A percentile compares a stretch with the other conserved stretches of the same genome.
These are phyloP conservation scores for Chytriomyces sp. DNA, from an alignment of 192 early-diverging fungal species.

Conservation along the genomic window DNA sequence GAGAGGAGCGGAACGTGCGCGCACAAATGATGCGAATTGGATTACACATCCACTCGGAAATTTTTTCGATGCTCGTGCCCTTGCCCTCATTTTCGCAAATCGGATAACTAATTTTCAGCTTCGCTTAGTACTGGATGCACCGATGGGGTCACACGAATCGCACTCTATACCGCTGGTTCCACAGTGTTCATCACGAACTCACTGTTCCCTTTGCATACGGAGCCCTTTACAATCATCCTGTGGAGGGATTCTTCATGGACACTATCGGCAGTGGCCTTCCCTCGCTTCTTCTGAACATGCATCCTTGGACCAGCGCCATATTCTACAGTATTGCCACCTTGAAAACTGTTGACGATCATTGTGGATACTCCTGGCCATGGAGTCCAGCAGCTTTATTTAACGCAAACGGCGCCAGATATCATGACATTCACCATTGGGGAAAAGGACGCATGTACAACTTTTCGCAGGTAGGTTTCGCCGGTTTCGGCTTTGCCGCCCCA, in stretches of 20 bases:
- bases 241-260: slow-evolving; percentile 79
- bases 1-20: too few relatives aligned
- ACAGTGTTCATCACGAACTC: slow-evolving; percentile 74
- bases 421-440: slow-evolving; percentile 59
- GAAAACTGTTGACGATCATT: slow-evolving; percentile 85
- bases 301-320: slow-evolving; percentile 63
- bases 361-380: slow-evolving; percentile 77
- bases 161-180: slow-evolving; percentile 74
- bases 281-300: slow-evolving; percentile 65
- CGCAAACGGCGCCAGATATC: slow-evolving; percentile 74
- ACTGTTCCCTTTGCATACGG: slow-evolving; percentile 80
- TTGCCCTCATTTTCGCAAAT: not conserved
- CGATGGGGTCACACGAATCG: slow-evolving; percentile 70
- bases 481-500: slow-evolving; percentile 31
- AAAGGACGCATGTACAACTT: slow-evolving; percentile 57
- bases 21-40: too few relatives aligned
- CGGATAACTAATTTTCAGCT: not conserved
- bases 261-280: slow-evolving; percentile 67
- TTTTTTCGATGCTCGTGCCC: too few relatives aligned
- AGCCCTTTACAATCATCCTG: slow-evolving; percentile 80
- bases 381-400: slow-evolving; percentile 70
- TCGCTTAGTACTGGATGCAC: slow-evolving; percentile 71
- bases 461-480: slow-evolving; percentile 40
- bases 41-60: too few relatives aligned
- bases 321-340: slow-evolving; percentile 77